A percentile compares a stretch with the other conserved stretches of the same genome.
These are phyloP conservation scores for Clonostachys rosea DNA, from an alignment of 2,329 filamentous ascomycete genomes.

Conservation along the genomic window DNA sequence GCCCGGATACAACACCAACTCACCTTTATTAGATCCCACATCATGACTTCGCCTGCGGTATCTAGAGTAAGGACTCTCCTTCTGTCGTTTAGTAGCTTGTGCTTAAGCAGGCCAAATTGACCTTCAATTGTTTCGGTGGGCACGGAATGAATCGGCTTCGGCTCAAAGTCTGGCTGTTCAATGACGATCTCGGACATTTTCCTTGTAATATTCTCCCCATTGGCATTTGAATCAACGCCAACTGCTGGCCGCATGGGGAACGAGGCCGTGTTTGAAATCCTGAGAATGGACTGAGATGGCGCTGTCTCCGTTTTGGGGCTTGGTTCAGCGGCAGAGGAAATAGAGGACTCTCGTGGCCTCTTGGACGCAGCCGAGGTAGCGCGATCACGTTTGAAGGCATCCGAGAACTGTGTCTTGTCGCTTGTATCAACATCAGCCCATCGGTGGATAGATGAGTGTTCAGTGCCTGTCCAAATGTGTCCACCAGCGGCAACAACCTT, in stretches of 20 bases:
- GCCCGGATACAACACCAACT: slow-evolving; percentile 7
- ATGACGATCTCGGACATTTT: slow-evolving; percentile 20
- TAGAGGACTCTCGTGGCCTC: slow-evolving; percentile 33
- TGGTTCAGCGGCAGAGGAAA: slow-evolving; percentile 40
- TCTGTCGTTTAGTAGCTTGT: slow-evolving; percentile 85
- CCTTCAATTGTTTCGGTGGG: slow-evolving; percentile 86
- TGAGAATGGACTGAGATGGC: slow-evolving; percentile 65
- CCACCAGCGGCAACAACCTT: slow-evolving; percentile 66
- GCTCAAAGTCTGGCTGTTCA: slow-evolving; percentile 20
- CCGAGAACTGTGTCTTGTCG: slow-evolving; percentile 62
- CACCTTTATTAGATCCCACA: slow-evolving; percentile 92
- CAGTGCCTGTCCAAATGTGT: slow-evolving; percentile 86
- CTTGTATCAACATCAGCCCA: slow-evolving; percentile 85
- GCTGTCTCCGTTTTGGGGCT: too few species aligned
- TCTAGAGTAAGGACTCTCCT: slow-evolving; percentile 86
- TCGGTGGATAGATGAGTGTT: slow-evolving; percentile 85
- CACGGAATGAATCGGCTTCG: slow-evolving; percentile 60
- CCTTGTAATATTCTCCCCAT: slow-evolving; percentile 23
- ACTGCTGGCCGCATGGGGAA: slow-evolving; percentile 58
- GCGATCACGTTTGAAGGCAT: slow-evolving; percentile 43
- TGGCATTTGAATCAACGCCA: slow-evolving; percentile 42
- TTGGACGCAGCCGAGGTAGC: slow-evolving; percentile 36
- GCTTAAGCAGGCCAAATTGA: slow-evolving; percentile 91
- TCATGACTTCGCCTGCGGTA: slow-evolving; percentile 86
- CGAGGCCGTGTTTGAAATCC: slow-evolving; percentile 77